A percentile compares a stretch with the other conserved stretches of the same genome.
phyloP scores from a whole-genome alignment of 2,329 filamentous ascomycete genomes.

The Neurospora sp. region DNA sequence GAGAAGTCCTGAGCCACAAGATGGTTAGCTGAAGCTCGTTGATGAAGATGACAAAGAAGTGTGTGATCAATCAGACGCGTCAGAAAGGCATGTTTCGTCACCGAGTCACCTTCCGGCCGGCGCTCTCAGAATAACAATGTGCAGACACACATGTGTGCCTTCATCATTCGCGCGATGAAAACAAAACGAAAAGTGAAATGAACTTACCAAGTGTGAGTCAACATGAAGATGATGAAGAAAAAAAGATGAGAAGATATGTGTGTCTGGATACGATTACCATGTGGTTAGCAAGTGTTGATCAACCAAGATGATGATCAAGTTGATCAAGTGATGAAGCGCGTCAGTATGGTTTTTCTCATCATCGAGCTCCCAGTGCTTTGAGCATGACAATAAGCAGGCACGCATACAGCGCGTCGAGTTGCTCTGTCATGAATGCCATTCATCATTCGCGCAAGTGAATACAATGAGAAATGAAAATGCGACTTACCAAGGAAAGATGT shows the following conservation, averaged over 20 bases:
- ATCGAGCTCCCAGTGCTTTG: too few species aligned
- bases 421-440: too few species aligned
- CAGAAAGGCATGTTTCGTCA: background rate
- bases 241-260: background rate
- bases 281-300: too few species aligned
- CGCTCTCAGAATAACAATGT: background rate
- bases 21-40: background rate
- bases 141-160: background rate
- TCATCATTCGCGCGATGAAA: background rate
- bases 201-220: background rate
- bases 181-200: too few species aligned
- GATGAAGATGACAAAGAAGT: background rate
- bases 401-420: too few species aligned
- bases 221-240: background rate
- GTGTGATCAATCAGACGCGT: background rate
- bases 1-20: background rate
- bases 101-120: background rate
- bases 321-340: too few species aligned
- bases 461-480: background rate
- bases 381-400: too few species aligned
- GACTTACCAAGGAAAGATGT: background rate
- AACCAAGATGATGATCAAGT: too few species aligned
- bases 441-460: background rate
- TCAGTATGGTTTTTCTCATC: too few species aligned
- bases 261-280: too few species aligned